Percentiles rank a stretch among this genome's conserved stretches.
phyloP scores from a whole-genome alignment of 2,329 filamentous ascomycete genomes.

The Spiromastix sp. region DNA sequence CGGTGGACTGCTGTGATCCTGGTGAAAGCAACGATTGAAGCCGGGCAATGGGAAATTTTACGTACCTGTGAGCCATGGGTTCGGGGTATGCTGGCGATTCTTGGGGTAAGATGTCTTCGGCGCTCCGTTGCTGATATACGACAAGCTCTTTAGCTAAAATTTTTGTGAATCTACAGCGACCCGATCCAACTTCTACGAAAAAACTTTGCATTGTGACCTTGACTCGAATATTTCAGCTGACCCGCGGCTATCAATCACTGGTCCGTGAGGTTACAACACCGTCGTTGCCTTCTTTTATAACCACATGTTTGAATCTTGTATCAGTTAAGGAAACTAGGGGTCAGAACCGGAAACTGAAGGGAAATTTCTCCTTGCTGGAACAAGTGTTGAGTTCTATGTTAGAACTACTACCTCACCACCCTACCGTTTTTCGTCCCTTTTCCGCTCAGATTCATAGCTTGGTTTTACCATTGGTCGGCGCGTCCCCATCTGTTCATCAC shows the following conservation, averaged over 20 bases:
- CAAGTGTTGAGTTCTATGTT: conserved; percentile 61
- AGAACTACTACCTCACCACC: conserved; percentile 66
- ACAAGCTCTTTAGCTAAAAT: conserved; percentile 1
- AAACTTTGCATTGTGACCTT: conserved; percentile 67
- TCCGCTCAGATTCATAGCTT: conserved; percentile 56
- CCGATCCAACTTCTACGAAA: conserved; percentile 64
- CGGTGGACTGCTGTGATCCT: conserved; percentile 69
- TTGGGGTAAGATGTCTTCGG: conserved; percentile 47
- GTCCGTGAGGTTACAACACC: conserved; percentile 82
- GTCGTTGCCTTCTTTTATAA: conserved; percentile 63
- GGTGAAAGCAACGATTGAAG: conserved; percentile 70
- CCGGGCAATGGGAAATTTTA: conserved; percentile 74
- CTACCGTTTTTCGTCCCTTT: conserved; percentile 72
- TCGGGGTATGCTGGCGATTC: conserved; percentile 59
- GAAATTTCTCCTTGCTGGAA: conserved; percentile 46
- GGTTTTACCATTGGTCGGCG: conserved; percentile 51
- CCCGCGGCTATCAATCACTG: conserved; percentile 72
- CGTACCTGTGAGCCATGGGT: conserved; percentile 67
- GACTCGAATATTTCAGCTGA: conserved; percentile 72
- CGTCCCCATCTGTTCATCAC: conserved; percentile 41
- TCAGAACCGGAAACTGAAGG: conserved; percentile 24
- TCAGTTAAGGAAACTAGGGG: conserved; percentile 36
- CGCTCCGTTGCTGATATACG: background rate
- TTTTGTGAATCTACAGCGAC: conserved; percentile 46
- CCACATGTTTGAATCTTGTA: conserved; percentile 58